These are phyloP conservation scores for Colletotrichum sp. DNA, from an alignment of 2,329 filamentous ascomycete species.

Conservation along the genomic window DNA sequence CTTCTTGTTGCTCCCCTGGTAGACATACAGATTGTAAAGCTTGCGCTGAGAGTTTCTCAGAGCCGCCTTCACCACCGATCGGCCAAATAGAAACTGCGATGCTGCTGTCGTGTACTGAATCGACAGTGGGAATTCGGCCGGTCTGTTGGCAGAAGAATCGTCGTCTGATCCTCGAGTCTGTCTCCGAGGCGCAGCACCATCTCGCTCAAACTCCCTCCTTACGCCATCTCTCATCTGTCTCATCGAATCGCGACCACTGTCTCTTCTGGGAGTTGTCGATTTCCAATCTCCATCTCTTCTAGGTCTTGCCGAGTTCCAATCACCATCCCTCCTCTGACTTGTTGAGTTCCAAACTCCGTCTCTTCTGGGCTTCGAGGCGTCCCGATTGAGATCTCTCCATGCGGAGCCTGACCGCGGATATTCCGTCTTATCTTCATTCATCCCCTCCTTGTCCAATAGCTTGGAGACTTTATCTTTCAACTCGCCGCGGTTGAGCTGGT, in stretches of 20 bases:
- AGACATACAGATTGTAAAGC: slow-evolving; percentile 85
- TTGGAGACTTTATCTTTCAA: slow-evolving; percentile 34
- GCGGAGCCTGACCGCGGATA: background rate
- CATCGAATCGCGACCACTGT: background rate
- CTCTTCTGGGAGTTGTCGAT: background rate
- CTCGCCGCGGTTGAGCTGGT: slow-evolving; percentile 53
- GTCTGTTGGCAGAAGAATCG: background rate
- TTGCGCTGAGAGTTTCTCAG: slow-evolving; percentile 70
- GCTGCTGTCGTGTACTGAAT: slow-evolving; percentile 76
- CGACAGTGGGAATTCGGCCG: slow-evolving; percentile 18
- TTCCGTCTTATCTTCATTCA: background rate
- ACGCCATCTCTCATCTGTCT: background rate
- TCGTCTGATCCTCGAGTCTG: background rate
- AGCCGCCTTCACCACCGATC: slow-evolving; percentile 80
- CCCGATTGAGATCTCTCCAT: background rate
- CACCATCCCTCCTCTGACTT: background rate
- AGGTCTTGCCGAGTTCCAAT: background rate
- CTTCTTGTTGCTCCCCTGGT: slow-evolving; percentile 61
- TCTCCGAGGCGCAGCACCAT: background rate
- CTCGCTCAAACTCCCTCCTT: background rate
- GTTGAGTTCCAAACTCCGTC: background rate
- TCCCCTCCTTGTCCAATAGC: slow-evolving; percentile 13
- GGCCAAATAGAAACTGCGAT: slow-evolving; percentile 91
- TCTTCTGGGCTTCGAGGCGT: background rate
- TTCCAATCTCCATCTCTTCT: background rate